These are phyloP conservation scores for Rhizopus stolonifer DNA, from an alignment of 371 early-diverging fungal genomes.

Conservation along the genomic window DNA sequence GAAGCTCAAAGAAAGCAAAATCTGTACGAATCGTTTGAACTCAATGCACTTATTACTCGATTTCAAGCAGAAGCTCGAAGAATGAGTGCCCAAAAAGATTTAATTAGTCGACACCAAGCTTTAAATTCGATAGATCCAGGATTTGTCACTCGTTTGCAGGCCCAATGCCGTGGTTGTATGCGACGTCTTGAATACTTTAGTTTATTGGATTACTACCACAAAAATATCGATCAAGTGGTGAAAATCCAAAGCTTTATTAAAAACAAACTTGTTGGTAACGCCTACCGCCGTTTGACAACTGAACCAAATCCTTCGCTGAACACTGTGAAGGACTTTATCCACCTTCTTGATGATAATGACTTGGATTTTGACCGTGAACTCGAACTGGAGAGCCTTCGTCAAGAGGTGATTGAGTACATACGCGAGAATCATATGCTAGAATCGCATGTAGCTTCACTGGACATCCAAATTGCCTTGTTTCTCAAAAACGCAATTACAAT, in stretches of 20 bases:
- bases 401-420: conserved; percentile 83
- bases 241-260: conserved; percentile 85
- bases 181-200: conserved; percentile 58
- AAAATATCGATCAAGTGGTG: conserved; percentile 73
- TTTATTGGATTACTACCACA: conserved; percentile 60
- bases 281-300: conserved; percentile 77
- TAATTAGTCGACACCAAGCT: conserved; percentile 25
- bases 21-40: conserved; percentile 17
- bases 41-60: conserved; percentile 34
- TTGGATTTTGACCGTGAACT: conserved; percentile 92
- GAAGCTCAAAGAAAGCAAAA: conserved; percentile 28
- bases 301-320: conserved; percentile 76
- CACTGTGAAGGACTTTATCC: conserved; percentile 84
- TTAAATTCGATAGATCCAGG: conserved; percentile 22
- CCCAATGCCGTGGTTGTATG: conserved; percentile 63
- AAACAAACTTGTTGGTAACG: conserved; percentile 77
- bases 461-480: conserved; percentile 95
- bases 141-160: conserved; percentile 67
- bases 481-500: conserved; percentile 95
- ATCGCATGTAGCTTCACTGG: conserved; percentile 81
- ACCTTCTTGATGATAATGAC: conserved; percentile 88
- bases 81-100: conserved; percentile 40
- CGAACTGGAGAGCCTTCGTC: conserved; percentile 84
- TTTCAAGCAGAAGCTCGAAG: conserved; percentile 74
- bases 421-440: conserved; percentile 89